Percentiles rank a stretch among this genome's conserved stretches.
phyloP scores from a whole-genome alignment of 1,284 basidiomycete genomes.

The Naganishia cerealis region DNA sequence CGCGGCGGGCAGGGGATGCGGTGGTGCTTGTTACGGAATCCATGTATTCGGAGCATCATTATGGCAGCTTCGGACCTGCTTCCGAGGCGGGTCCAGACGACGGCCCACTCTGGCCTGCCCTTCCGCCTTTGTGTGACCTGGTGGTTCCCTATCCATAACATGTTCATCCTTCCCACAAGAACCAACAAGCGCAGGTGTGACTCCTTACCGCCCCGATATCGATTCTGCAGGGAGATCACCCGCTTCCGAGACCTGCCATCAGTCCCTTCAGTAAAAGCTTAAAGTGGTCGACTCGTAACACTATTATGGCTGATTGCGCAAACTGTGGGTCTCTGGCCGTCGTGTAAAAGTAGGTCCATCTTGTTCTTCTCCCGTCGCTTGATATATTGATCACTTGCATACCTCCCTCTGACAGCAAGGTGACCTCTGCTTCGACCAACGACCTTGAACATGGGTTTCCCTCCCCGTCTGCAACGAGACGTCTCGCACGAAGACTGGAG shows the following conservation, averaged over 20 bases:
- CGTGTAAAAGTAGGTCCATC: not conserved
- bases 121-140: too few species aligned
- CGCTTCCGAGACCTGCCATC: not conserved
- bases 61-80: too few species aligned
- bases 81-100: too few species aligned
- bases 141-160: too few species aligned
- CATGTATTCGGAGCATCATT: too few species aligned
- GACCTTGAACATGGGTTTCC: conserved; percentile 4
- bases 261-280: not conserved
- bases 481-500: conserved; percentile 14
- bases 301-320: not conserved
- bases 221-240: not conserved
- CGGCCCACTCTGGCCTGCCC: too few species aligned
- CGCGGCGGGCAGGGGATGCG: too few species aligned
- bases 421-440: not conserved
- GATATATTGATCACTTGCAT: not conserved
- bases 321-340: not conserved
- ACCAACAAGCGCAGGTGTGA: not conserved
- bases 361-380: not conserved
- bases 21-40: too few species aligned
- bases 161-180: not conserved
- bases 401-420: not conserved
- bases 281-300: not conserved
- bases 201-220: not conserved
- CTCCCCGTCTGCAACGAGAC: not conserved